phyloP scores from a whole-genome alignment of 2,329 filamentous ascomycete genomes.

The Ambrosiella xylebori region DNA sequence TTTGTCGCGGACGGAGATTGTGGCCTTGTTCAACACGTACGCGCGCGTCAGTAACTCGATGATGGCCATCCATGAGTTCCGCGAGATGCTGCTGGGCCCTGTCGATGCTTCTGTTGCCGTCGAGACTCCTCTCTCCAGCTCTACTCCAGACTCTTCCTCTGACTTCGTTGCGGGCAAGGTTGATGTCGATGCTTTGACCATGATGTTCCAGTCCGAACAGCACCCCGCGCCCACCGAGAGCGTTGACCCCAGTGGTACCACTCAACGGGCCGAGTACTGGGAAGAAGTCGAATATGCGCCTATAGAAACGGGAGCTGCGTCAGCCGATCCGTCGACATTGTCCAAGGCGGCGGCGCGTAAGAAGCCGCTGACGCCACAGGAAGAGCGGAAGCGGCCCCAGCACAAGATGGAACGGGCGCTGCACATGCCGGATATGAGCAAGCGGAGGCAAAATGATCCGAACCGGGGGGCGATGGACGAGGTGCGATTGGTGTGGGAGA shows the following conservation, averaged over 20 bases:
- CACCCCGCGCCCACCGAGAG: not conserved
- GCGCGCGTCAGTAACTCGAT: slow-evolving; percentile 72
- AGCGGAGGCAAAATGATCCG: slow-evolving; percentile 27
- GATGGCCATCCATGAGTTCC: slow-evolving; percentile 56
- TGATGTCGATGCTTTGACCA: not conserved
- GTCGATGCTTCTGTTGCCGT: not conserved
- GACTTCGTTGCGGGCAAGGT: not conserved
- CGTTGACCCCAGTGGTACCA: not conserved
- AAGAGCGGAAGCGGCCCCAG: slow-evolving; percentile 16
- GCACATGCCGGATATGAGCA: slow-evolving; percentile 13
- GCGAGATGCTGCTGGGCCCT: slow-evolving; percentile 28
- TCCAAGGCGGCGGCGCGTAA: slow-evolving; percentile 14
- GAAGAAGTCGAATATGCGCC: slow-evolving; percentile 7
- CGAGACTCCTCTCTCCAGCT: not conserved
- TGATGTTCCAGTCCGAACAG: not conserved
- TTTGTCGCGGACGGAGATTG: slow-evolving; percentile 77
- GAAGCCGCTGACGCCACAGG: slow-evolving; percentile 18
- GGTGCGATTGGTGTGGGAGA: slow-evolving; percentile 16
- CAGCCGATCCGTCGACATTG: slow-evolving; percentile 16
- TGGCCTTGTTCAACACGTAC: slow-evolving; percentile 87
- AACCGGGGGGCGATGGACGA: slow-evolving; percentile 16
- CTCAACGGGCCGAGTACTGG: not conserved
- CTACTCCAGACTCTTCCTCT: not conserved
- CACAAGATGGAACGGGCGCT: slow-evolving; percentile 14
- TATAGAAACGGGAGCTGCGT: slow-evolving; percentile 7